Percentiles rank a stretch among this genome's conserved stretches.
phyloP scores from a whole-genome alignment of 495 filamentous ascomycete species.

The Bacidia rubella region DNA sequence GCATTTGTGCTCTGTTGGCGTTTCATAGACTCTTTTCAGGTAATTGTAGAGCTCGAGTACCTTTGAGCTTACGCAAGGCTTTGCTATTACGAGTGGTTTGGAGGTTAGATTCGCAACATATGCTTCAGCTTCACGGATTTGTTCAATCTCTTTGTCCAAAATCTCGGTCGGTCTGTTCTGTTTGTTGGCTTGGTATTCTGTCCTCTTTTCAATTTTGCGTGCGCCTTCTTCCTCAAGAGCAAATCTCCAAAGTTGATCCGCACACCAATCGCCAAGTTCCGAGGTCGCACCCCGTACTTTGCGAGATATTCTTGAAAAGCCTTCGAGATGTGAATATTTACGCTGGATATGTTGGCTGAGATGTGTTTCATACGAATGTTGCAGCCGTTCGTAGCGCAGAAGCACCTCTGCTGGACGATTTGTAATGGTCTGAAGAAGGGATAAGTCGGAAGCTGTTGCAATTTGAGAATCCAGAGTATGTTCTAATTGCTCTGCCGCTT shows the following conservation, averaged over 20 bases:
- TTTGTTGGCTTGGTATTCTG: slow-evolving; percentile 26
- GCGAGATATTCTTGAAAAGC: slow-evolving; percentile 45
- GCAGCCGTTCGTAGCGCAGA: slow-evolving; percentile 41
- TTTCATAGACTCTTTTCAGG: slow-evolving; percentile 44
- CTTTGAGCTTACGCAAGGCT: slow-evolving; percentile 52
- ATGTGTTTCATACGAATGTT: slow-evolving; percentile 43
- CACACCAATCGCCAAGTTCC: slow-evolving; percentile 72
- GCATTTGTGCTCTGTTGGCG: slow-evolving; percentile 48
- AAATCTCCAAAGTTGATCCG: slow-evolving; percentile 68
- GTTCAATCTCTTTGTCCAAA: slow-evolving; percentile 35
- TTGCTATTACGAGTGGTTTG: slow-evolving; percentile 18
- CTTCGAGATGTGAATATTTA: slow-evolving; percentile 40
- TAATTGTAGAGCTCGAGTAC: slow-evolving; percentile 47
- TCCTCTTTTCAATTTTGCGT: slow-evolving; percentile 45
- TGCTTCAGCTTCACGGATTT: slow-evolving; percentile 45
- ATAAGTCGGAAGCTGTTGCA: slow-evolving; percentile 59
- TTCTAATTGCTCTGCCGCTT: slow-evolving; percentile 64
- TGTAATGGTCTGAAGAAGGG: slow-evolving; percentile 44
- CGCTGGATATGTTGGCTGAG: slow-evolving; percentile 45
- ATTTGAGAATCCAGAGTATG: slow-evolving; percentile 65
- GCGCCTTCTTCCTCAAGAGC: slow-evolving; percentile 53
- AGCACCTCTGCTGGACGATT: slow-evolving; percentile 47
- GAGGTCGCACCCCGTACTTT: slow-evolving; percentile 44
- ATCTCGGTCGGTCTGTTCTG: slow-evolving; percentile 25
- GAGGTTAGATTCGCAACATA: slow-evolving; percentile 40